Evolutionary conservation across 2,329 filamentous ascomycete species (phyloP).

Genomic region (Chrysoporthe deuterocubensis): DNA sequence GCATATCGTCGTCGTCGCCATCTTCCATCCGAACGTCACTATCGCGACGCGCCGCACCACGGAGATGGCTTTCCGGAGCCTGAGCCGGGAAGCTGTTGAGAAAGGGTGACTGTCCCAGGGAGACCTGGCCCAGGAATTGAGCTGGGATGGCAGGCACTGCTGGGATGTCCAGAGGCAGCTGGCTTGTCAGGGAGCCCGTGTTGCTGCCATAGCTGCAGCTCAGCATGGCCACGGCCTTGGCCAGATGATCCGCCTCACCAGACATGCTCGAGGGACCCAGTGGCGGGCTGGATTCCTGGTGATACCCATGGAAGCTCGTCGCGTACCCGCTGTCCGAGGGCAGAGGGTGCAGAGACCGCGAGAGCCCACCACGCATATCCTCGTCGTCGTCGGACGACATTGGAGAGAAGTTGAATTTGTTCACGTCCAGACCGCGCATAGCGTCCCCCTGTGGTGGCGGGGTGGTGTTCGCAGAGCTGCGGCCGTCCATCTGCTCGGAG

Average conservation of each 20-base stretch:
- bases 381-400: constrained; percentile 59
- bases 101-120: constrained; percentile 64
- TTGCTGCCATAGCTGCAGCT: constrained; percentile 89
- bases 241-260: constrained; percentile 80
- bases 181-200: constrained; percentile 65
- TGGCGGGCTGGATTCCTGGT: constrained; percentile 74
- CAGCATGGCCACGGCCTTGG: constrained; percentile 86
- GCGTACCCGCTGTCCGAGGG: constrained; percentile 58
- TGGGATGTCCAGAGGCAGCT: constrained; percentile 73
- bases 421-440: constrained; percentile 50
- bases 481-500: constrained; percentile 75
- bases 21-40: constrained; percentile 72
- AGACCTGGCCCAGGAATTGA: constrained; percentile 71
- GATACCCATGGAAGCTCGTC: constrained; percentile 69
- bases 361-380: constrained; percentile 62
- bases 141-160: constrained; percentile 86
- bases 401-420: constrained; percentile 47
- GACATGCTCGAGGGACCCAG: constrained; percentile 78
- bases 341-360: constrained; percentile 80
- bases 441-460: constrained; percentile 80
- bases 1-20: constrained; percentile 69
- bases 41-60: constrained; percentile 52
- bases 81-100: constrained; percentile 65
- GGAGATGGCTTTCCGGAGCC: constrained; percentile 69
- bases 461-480: constrained; percentile 90